phyloP scores from a whole-genome alignment of 495 filamentous ascomycete species.

The Aspergillus diversus region DNA sequence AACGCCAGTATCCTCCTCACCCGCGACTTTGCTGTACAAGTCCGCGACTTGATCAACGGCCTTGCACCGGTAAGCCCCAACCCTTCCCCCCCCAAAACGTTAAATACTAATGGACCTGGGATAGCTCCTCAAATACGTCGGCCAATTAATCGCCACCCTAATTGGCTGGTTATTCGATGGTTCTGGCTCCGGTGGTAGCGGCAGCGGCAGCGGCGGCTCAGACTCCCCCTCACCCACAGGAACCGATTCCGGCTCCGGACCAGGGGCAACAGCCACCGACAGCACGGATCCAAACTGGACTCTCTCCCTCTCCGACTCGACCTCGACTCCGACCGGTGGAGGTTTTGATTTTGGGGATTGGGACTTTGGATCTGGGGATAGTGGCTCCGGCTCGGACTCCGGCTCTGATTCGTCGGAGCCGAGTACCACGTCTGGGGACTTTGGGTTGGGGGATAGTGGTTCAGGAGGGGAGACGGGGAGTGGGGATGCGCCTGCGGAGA shows the following conservation, averaged over 20 bases:
- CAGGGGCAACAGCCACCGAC: background rate
- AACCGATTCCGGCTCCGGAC: background rate
- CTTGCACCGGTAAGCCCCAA: constrained; percentile 5
- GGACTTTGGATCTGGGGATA: background rate
- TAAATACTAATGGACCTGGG: background rate
- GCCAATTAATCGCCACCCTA: constrained; percentile 1
- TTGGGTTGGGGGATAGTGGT: no score
- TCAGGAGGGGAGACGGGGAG: background rate
- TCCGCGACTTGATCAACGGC: constrained; percentile 8
- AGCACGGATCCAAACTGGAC: background rate
- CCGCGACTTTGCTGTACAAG: background rate
- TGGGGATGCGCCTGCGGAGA: no score
- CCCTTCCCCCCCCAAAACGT: background rate
- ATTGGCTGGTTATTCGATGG: background rate
- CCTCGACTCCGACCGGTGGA: background rate
- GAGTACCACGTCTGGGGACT: background rate
- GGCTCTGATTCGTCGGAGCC: background rate
- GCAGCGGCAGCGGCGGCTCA: background rate
- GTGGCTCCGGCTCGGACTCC: background rate
- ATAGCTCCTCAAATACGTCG: constrained; percentile 10
- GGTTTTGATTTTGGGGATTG: background rate
- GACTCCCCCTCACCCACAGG: background rate
- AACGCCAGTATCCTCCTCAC: constrained; percentile 13
- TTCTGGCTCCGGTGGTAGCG: background rate
- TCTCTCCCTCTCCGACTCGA: background rate